A percentile compares a stretch with the other conserved stretches of the same genome.
Conservation (phyloP, 164 flowering plant genomes). For the Umbellularia californica region DNA sequence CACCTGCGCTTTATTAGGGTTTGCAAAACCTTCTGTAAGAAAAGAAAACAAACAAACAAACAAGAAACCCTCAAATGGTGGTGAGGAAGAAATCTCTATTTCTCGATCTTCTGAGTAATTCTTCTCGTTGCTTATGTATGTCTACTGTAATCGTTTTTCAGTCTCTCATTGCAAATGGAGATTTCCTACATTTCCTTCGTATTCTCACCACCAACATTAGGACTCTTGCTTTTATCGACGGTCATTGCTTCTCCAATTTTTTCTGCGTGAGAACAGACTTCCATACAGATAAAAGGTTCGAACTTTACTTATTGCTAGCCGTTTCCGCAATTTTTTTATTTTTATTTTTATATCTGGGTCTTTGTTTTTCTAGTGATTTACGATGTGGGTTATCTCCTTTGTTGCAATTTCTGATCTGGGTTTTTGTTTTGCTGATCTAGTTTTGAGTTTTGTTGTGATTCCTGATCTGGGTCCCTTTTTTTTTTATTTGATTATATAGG, state of each 20-base stretch:
- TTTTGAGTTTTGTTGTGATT: not conserved
- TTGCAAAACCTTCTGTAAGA: not conserved
- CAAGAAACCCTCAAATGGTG: slow-evolving; percentile 3
- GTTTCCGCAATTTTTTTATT: not conserved
- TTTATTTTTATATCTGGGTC: not conserved
- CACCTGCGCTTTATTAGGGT: too few relatives aligned
- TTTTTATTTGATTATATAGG: slow-evolving; percentile 13
- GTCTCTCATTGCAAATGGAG: slow-evolving; percentile 16
- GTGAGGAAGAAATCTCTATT: not conserved
- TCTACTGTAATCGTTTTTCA: slow-evolving; percentile 3
- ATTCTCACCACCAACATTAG: slow-evolving; percentile 11
- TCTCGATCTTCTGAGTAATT: not conserved
- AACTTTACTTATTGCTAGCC: not conserved
- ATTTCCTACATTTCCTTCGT: slow-evolving; percentile 15
- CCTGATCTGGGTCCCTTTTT: not conserved
- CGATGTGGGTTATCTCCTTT: not conserved
- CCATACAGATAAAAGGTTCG: slow-evolving; percentile 4
- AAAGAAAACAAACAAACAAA: not conserved
- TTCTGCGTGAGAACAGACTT: slow-evolving; percentile 9
- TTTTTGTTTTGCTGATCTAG: slow-evolving; percentile 5
- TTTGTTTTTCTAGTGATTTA: not conserved
- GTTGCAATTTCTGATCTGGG: not conserved
- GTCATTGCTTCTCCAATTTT: slow-evolving; percentile 14
- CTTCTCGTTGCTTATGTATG: not conserved
- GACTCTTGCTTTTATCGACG: slow-evolving; percentile 9